phyloP scores from a whole-genome alignment of 2,329 filamentous ascomycete genomes.

The Thyridium curvatum region DNA sequence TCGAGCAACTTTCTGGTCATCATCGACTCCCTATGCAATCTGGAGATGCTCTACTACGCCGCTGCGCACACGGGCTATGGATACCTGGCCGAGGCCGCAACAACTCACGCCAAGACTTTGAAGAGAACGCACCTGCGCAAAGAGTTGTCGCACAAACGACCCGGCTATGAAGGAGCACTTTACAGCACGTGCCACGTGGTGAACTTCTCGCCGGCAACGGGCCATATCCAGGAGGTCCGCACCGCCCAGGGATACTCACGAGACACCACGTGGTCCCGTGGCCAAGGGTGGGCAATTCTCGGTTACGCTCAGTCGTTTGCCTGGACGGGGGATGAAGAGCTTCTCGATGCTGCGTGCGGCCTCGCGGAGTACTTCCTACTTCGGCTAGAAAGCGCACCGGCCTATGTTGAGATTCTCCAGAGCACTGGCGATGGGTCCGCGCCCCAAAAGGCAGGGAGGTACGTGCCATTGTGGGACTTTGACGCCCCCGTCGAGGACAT shows the following conservation, averaged over 20 bases:
- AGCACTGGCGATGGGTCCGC: not conserved
- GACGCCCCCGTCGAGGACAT: conserved; percentile 30
- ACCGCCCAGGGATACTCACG: conserved; percentile 40
- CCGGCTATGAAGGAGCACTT: conserved; percentile 11
- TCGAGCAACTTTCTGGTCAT: conserved; percentile 28
- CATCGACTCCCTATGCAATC: conserved; percentile 35
- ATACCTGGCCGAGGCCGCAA: conserved; percentile 25
- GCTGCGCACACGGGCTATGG: conserved; percentile 21
- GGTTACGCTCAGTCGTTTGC: conserved; percentile 41
- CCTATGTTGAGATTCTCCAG: no score
- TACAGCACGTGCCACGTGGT: conserved; percentile 34
- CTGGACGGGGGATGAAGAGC: conserved; percentile 35
- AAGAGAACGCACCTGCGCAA: conserved; percentile 10
- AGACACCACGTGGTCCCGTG: conserved; percentile 40
- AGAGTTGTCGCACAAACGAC: conserved; percentile 25
- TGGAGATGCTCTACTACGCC: conserved; percentile 31
- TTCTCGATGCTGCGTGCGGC: conserved; percentile 29
- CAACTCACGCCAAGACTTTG: conserved; percentile 29
- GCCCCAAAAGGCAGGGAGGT: conserved; percentile 7
- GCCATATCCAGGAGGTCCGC: conserved; percentile 27
- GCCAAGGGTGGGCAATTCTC: conserved; percentile 42
- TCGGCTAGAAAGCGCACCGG: conserved; percentile 22
- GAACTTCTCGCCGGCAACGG: conserved; percentile 34
- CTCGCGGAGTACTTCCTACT: conserved; percentile 40
- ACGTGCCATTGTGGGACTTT: conserved; percentile 37